These are phyloP conservation scores for Diutina catenulata DNA, from an alignment of 1,139 yeast species.

Conservation along the genomic window DNA sequence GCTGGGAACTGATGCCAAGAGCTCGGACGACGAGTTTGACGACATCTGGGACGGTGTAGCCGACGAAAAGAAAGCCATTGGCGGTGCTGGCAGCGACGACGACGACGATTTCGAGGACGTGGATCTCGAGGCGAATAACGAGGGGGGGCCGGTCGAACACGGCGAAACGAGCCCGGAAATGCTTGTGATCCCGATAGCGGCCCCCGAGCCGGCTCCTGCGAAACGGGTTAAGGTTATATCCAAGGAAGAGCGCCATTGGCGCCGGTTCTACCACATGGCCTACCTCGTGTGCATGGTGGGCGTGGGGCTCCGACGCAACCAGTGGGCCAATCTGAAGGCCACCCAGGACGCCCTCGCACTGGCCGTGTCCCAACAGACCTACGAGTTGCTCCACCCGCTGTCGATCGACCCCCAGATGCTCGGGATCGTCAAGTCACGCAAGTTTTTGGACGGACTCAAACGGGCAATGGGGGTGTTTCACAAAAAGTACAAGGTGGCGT, in stretches of 20 bases:
- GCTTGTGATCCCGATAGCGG: conserved; percentile 7
- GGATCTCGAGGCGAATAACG: conserved; percentile 13
- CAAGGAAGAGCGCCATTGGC: conserved; percentile 39
- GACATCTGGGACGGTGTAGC: background rate
- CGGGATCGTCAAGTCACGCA: conserved; percentile 45
- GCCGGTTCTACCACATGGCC: conserved; percentile 49
- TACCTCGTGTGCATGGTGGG: conserved; percentile 45
- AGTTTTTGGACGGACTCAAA: conserved; percentile 64
- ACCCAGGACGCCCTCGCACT: conserved; percentile 27
- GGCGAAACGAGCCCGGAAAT: conserved; percentile 4
- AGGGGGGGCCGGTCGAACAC: background rate
- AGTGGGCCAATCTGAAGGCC: conserved; percentile 54
- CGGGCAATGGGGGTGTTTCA: conserved; percentile 53
- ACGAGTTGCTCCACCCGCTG: conserved; percentile 35
- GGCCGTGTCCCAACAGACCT: conserved; percentile 35
- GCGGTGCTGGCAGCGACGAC: conserved; percentile 6
- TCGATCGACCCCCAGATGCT: conserved; percentile 17
- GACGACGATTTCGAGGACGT: conserved; percentile 14
- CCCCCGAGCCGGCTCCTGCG: conserved; percentile 7
- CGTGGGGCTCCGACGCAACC: conserved; percentile 58
- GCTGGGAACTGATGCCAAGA: background rate
- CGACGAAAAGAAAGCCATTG: background rate
- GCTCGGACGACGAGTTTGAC: background rate
- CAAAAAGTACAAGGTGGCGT: conserved; percentile 40
- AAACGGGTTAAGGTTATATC: conserved; percentile 18